These are phyloP conservation scores for Leptoxyphium fumago DNA, from an alignment of 2,329 filamentous ascomycete species.

Conservation along the genomic window DNA sequence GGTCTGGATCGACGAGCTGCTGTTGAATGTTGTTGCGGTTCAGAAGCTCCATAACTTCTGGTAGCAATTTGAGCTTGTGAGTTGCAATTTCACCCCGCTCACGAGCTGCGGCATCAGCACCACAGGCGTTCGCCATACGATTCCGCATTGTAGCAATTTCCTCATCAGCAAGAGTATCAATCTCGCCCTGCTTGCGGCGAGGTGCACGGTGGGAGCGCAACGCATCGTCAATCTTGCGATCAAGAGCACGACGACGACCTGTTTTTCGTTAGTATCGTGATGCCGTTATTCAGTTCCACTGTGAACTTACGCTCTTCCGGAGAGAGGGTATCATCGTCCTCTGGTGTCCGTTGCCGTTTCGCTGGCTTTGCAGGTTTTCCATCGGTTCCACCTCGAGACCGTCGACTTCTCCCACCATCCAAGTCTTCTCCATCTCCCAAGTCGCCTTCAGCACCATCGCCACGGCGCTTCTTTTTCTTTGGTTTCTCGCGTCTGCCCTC, in stretches of 20 bases:
- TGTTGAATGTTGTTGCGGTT: conserved; percentile 79
- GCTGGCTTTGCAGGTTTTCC: conserved; percentile 32
- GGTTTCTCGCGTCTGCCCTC: conserved; percentile 40
- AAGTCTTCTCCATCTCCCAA: conserved; percentile 38
- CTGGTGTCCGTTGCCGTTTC: conserved; percentile 36
- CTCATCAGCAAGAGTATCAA: conserved; percentile 80
- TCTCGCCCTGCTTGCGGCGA: conserved; percentile 75
- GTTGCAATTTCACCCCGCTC: conserved; percentile 66
- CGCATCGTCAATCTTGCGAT: conserved; percentile 75
- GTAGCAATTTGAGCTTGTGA: conserved; percentile 86
- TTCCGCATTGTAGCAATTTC: conserved; percentile 78
- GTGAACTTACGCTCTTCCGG: conserved; percentile 59
- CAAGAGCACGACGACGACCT: conserved; percentile 66
- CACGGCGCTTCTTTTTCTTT: conserved; percentile 38
- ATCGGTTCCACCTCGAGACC: conserved; percentile 29
- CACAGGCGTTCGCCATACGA: conserved; percentile 80
- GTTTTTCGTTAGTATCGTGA: conserved; percentile 7
- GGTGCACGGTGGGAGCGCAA: conserved; percentile 65
- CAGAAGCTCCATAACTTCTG: conserved; percentile 73
- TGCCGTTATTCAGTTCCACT: background rate
- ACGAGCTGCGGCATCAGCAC: conserved; percentile 72
- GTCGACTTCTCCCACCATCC: conserved; percentile 39
- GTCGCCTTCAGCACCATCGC: conserved; percentile 38
- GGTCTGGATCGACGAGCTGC: conserved; percentile 82
- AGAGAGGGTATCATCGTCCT: conserved; percentile 64